Conservation (phyloP, 176 grass and related monocot genomes). For the Leersia perrieri region DNA sequence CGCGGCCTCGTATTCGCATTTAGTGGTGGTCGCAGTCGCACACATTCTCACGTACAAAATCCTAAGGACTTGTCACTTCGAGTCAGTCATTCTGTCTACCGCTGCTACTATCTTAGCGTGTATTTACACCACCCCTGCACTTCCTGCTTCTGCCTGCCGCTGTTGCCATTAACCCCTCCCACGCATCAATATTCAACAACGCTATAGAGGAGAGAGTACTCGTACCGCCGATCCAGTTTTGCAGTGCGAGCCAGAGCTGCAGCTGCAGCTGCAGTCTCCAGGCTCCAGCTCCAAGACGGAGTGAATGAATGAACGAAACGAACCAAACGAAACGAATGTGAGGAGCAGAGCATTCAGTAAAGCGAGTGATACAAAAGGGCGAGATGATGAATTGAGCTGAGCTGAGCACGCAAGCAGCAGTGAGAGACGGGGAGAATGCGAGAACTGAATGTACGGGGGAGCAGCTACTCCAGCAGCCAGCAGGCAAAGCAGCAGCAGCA, state of each 20-base stretch:
- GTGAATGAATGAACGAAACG: not conserved
- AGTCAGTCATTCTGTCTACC: not conserved
- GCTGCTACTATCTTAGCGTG: not conserved
- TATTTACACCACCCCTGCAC: not conserved
- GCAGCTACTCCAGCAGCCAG: too few relatives aligned
- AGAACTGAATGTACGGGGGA: slow-evolving; percentile 36
- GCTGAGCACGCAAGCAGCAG: not conserved
- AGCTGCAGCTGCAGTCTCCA: not conserved
- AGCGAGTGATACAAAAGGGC: not conserved
- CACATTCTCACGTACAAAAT: not conserved
- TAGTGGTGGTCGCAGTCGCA: not conserved
- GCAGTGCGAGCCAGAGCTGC: too few relatives aligned
- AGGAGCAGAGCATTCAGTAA: not conserved
- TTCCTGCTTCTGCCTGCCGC: too few relatives aligned
- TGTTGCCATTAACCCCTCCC: not conserved
- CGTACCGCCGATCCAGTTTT: too few relatives aligned
- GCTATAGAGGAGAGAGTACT: too few relatives aligned
- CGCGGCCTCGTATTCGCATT: not conserved
- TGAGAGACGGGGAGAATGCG: not conserved
- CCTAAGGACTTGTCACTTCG: not conserved
- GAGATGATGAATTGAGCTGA: not conserved
- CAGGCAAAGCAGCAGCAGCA: not conserved
- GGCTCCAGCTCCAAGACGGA: not conserved
- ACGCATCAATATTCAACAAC: not conserved
- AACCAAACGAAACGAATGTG: not conserved